Base-by-base conservation (phyloP, 352 stramenopile species). In the Globisporangium lucens region DNA sequence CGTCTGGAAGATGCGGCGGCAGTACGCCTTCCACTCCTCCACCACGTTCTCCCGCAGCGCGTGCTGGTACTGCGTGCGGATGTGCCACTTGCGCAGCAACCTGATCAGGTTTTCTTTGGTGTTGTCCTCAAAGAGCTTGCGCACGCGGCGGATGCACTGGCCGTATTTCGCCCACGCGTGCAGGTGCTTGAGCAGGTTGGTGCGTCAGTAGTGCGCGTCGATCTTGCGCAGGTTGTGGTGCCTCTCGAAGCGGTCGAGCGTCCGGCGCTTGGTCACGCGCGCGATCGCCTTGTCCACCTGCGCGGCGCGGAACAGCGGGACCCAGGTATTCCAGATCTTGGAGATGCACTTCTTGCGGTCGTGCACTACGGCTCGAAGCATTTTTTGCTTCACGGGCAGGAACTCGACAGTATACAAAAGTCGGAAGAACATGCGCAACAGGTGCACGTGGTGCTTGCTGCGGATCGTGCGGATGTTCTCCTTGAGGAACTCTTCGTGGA, bases 401-500 rank as follows among this genome's bases (percentile, higher is more conserved):
- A 79, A 86, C 20, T 88, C 67, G 7, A 76, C 20, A 24, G 75
- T 61, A 4, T 79, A 60, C 10, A 91, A 29, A 7, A 90, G n/a
- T 13, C 68, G 66, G 61, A 90, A 91, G 69, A 76, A 83, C 72
- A 79, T 90, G 62, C 74, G 73, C 55, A 74, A 71, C 47, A 80
- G 74, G 49, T 76, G 76, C 24, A 55, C 49, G 9, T 70, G 53
- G 53, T 85, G 74, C 3, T 62, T 57, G 3, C 66, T 55, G 10
- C 82, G 80, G 46, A 90, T 79, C 29, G 71, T 56, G 4, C 85
- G 83, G 60, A 92, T 89, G 63, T 90, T 91, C 24, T 89, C 85
- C 66, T 90, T 91, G 51, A 90, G 72, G 53, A 92, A 87, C 68
- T 94, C 83, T 36, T 90, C 80, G 62, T 92, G 82, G 33, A 91